These are phyloP conservation scores for Saccharum officinarum DNA, from an alignment of 176 grass and related monocot species.

Conservation along the genomic window DNA sequence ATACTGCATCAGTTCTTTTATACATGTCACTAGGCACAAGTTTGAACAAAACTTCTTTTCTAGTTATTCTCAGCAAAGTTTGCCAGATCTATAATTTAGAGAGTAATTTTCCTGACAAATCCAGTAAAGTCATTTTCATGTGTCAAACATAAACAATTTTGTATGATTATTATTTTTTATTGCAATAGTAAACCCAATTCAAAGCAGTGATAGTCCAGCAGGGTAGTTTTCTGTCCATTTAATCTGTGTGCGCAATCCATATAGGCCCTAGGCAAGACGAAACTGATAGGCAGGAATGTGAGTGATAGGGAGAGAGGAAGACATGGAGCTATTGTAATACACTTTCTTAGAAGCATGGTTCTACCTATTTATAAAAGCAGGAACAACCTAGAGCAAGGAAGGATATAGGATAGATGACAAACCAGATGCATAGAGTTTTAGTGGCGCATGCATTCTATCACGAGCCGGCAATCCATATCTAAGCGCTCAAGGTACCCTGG, in stretches of 20 bases:
- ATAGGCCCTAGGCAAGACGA: neutral
- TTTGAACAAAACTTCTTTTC: neutral
- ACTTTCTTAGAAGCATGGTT: no score
- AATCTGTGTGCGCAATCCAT: neutral
- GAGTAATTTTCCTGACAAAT: neutral
- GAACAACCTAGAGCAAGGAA: no score
- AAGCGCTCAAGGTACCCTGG: no score
- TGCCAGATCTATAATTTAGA: neutral
- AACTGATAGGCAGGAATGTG: neutral
- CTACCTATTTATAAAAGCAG: no score
- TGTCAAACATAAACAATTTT: neutral
- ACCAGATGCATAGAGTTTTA: neutral
- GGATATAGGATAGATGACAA: neutral
- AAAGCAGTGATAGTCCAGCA: neutral
- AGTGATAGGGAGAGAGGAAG: neutral
- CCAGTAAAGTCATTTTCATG: neutral
- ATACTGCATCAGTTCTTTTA: neutral
- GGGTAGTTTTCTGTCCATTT: neutral
- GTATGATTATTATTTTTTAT: neutral
- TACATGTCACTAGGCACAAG: neutral
- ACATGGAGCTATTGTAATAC: no score
- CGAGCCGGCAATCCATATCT: neutral
- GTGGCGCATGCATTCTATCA: neutral
- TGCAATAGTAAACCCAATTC: neutral
- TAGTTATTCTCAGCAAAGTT: neutral